Evolutionary conservation across 2,329 filamentous ascomycete species (phyloP).

Genomic region (Coniochaeta sp.): DNA sequence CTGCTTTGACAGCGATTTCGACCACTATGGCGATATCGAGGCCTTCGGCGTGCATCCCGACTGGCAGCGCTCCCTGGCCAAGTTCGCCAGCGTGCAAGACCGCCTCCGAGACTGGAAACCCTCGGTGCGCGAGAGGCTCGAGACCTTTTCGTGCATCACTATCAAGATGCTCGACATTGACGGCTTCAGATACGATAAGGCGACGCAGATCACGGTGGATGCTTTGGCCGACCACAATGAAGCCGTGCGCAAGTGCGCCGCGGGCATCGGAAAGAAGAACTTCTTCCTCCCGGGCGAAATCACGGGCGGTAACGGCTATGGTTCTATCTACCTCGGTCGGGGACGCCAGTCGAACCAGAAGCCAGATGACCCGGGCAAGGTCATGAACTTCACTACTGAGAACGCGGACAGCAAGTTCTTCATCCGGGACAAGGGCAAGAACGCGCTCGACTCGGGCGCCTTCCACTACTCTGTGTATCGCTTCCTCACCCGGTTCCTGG

Average conservation of each 20-base stretch:
- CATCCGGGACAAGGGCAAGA: conserved; percentile 42
- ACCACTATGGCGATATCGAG: conserved; percentile 55
- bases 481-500: conserved; percentile 52
- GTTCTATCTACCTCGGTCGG: conserved; percentile 54
- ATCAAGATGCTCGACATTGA: conserved; percentile 59
- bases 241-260: conserved; percentile 49
- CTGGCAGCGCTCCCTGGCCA: conserved; percentile 56
- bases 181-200: conserved; percentile 61
- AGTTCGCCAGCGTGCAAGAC: conserved; percentile 62
- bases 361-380: conserved; percentile 36
- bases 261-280: conserved; percentile 50
- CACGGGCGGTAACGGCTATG: conserved; percentile 53
- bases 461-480: conserved; percentile 61
- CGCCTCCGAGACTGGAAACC: conserved; percentile 58
- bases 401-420: conserved; percentile 34
- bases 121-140: conserved; percentile 48
- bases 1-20: conserved; percentile 57
- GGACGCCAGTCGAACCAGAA: conserved; percentile 49
- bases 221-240: conserved; percentile 50
- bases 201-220: conserved; percentile 56
- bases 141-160: conserved; percentile 55
- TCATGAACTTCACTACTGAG: conserved; percentile 36
- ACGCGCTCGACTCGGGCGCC: conserved; percentile 50
- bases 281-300: conserved; percentile 60
- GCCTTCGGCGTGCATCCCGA: conserved; percentile 57